Base-by-base conservation (phyloP, 2,329 filamentous ascomycete species). In the Juglanconis sp. region DNA sequence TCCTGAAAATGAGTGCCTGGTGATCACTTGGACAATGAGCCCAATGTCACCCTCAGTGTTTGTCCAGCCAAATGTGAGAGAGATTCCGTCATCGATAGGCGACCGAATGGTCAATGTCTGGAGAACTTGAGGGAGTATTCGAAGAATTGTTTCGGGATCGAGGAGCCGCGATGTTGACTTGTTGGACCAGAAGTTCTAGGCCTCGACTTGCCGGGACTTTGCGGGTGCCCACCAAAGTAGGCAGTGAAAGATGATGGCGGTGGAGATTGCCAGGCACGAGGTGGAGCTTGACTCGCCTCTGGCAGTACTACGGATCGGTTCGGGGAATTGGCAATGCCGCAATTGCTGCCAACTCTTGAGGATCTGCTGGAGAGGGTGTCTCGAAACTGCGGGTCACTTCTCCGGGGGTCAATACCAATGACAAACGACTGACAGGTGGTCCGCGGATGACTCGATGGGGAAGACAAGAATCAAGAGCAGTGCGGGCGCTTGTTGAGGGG, bases 1-100 rank as follows among this genome's bases (percentile, higher is more conserved):
- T 86, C 62, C 65, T 70, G 65, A 63, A 50, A 35, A 53, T 55
- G 40, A 56, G 63, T 49, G 47, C 62, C 64, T 59, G 63, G 63
- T 59, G 64, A 64, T 65, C 61, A 61, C 59, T 62, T 61, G 64
- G 67, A 65, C 61, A 54, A 50, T 52, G 56, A 53, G 67, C 68
- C 68, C 68, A 68, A 64, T 61, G 44, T 67, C 69, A 67, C 68
- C 68, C 62, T 64, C 65, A 65, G 66, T 67, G 67, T 52, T 55
- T 63, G 61, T 44, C 53, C 42, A 49, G 51, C 38, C 48, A 49
- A 57, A 36, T n/a, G 48, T 17, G 48, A 32, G 15, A 48, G 46
- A 54, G 47, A 32, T 56, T 57, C 60, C 64, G 61, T 69, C 70
- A 72, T 72, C 57, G 59, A 58, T 61, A 51, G 30, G 47, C 58